These are phyloP conservation scores for Dactylella cylindrospora DNA, from an alignment of 2,329 filamentous ascomycete species.

Conservation along the genomic window DNA sequence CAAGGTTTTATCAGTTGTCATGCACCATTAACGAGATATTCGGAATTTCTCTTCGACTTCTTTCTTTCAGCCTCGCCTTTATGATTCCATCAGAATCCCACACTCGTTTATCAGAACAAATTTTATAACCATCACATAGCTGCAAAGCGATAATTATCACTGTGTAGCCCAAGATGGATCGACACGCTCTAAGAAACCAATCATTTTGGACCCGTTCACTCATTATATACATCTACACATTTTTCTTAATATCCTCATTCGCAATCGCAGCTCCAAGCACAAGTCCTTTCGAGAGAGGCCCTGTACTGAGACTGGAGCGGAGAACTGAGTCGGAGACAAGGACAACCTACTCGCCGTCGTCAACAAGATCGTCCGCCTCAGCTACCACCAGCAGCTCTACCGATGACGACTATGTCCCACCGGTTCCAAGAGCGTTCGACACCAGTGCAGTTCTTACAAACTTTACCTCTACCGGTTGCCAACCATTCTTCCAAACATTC, in stretches of 20 bases:
- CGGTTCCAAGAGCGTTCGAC: slow-evolving; percentile 39
- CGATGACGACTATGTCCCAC: slow-evolving; percentile 32
- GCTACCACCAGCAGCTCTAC: slow-evolving; percentile 6
- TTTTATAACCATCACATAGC: slow-evolving; percentile 9
- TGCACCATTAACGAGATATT: slow-evolving; percentile 32
- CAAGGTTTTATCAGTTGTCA: slow-evolving; percentile 22
- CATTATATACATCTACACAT: slow-evolving; percentile 28
- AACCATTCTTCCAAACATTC: slow-evolving; percentile 68
- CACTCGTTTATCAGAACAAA: slow-evolving; percentile 37
- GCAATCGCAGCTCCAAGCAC: slow-evolving; percentile 30
- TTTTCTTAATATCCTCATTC: slow-evolving; percentile 37
- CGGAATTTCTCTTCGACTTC: slow-evolving; percentile 24
- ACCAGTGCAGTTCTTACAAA: slow-evolving; percentile 55
- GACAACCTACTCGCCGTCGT: slow-evolving; percentile 17
- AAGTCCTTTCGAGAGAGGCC: slow-evolving; percentile 21
- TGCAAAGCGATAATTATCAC: not conserved
- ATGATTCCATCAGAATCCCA: slow-evolving; percentile 40
- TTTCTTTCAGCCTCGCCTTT: slow-evolving; percentile 21
- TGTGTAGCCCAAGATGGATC: slow-evolving; percentile 28
- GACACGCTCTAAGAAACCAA: slow-evolving; percentile 21
- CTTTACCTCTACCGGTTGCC: slow-evolving; percentile 60
- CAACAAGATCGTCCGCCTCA: slow-evolving; percentile 13
- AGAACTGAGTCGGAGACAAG: too few relatives aligned
- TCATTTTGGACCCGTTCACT: slow-evolving; percentile 26
- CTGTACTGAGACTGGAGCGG: slow-evolving; percentile 12